Conservation (phyloP, 371 early-diverging fungal species). For the Rhizopus arrhizus region DNA sequence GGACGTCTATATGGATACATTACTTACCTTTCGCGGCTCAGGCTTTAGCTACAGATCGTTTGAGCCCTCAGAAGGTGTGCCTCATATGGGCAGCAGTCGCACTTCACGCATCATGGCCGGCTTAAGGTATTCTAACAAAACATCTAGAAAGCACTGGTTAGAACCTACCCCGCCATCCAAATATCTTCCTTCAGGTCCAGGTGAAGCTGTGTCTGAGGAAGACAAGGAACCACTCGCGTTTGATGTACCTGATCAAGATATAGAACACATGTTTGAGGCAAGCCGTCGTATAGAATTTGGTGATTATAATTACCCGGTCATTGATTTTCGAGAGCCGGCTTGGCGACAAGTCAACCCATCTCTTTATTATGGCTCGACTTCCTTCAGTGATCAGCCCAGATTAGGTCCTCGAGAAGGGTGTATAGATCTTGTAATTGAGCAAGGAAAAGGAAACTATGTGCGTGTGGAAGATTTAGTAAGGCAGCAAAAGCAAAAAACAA, state of each 20-base stretch:
- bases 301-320: slow-evolving; percentile 59
- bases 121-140: slow-evolving; percentile 74
- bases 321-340: slow-evolving; percentile 50
- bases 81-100: slow-evolving; percentile 60
- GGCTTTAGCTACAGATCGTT: slow-evolving; percentile 80
- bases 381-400: neutral
- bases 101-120: slow-evolving; percentile 76
- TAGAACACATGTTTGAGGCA: slow-evolving; percentile 41
- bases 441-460: slow-evolving; percentile 53
- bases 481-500: neutral
- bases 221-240: slow-evolving; percentile 39
- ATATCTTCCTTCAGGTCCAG: slow-evolving; percentile 29
- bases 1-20: slow-evolving; percentile 82
- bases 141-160: slow-evolving; percentile 79
- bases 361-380: slow-evolving; percentile 2
- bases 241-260: slow-evolving; percentile 48
- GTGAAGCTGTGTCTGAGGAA: slow-evolving; percentile 40
- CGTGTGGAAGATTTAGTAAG: slow-evolving; percentile 26
- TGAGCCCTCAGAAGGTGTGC: slow-evolving; percentile 77
- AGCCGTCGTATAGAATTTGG: slow-evolving; percentile 55
- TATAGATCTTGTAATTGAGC: slow-evolving; percentile 50
- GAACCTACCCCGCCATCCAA: slow-evolving; percentile 50
- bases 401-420: slow-evolving; percentile 41
- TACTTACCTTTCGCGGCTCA: slow-evolving; percentile 79
- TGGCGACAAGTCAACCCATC: slow-evolving; percentile 40